Evolutionary conservation across 345 rosid species (phyloP).

Genomic region (Pseudoturritis turrita): DNA sequence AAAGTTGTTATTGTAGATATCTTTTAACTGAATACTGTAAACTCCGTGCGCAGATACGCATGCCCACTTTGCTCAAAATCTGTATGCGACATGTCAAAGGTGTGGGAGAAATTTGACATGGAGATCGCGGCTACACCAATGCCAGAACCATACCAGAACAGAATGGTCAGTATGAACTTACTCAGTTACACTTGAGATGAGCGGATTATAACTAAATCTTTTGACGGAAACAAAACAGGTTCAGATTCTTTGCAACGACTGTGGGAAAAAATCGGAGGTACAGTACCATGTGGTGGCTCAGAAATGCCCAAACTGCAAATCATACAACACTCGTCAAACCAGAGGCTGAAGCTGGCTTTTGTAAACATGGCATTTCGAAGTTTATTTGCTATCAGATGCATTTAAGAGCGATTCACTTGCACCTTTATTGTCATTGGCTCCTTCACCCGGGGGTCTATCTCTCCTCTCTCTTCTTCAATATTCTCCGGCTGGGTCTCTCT

Average conservation of each 20-base stretch:
- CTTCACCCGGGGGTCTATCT: neutral
- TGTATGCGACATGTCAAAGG: slow-evolving; percentile 86
- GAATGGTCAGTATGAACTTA: slow-evolving; percentile 36
- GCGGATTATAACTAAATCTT: neutral
- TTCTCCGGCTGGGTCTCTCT: neutral
- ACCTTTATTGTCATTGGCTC: neutral
- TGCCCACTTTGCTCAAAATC: slow-evolving; percentile 92
- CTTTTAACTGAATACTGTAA: neutral
- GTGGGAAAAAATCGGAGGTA: slow-evolving; percentile 55
- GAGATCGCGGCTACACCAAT: slow-evolving; percentile 84
- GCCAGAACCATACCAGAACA: slow-evolving; percentile 68
- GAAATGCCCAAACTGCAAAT: slow-evolving; percentile 75
- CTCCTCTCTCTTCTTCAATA: neutral
- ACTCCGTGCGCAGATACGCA: slow-evolving; percentile 46
- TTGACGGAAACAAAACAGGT: slow-evolving; percentile 44
- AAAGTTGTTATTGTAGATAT: neutral
- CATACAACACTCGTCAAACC: slow-evolving; percentile 77
- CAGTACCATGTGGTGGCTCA: slow-evolving; percentile 74
- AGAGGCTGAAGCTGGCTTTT: slow-evolving; percentile 31
- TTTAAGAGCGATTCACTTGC: neutral
- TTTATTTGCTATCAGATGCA: neutral
- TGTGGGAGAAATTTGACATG: slow-evolving; percentile 80
- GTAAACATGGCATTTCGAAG: neutral
- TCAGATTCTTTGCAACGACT: slow-evolving; percentile 82
- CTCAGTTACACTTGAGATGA: neutral